Base-by-base conservation (phyloP, 192 early-diverging fungal species). In the Umbelopsis ramanniana region DNA sequence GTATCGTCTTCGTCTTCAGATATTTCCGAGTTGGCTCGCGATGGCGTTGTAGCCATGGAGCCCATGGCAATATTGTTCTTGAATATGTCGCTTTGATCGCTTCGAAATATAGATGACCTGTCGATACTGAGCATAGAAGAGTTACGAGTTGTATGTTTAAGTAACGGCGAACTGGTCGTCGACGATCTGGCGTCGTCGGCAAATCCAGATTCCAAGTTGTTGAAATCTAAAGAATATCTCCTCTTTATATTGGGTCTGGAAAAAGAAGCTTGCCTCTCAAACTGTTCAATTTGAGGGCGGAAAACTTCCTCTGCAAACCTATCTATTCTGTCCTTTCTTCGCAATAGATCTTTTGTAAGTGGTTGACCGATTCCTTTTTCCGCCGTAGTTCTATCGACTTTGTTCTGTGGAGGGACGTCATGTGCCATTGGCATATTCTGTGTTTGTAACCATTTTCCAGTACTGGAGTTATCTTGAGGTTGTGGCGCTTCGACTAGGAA, bases 261-360 rank as follows among this genome's bases (percentile, higher is more conserved):
- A 2, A 37, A n/a, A n/a, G 57, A 37, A 19, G 6, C 15, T 63
- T 33, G 0, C 19, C 33, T 63, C 1, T 63, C 11, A 12, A 4
- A 14, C 33, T 33, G 29, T 63, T 37, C 29, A 7, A 63, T 14
- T 12, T 63, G 26, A 37, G 26, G 12, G 12, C 26, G 57, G 14
- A 63, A 63, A 19, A 63, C 8, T 17, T 63, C 33, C 17, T 63
- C 57, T 17, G 33, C 57, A 35, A 63, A 22, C 33, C 37, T 26
- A 37, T 63, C 57, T 6, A 63, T 38, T 14, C 57, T 38, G 6
- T 63, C 33, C 19, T 63, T 63, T 63, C 33, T 63, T 19, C 57
- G 26, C 7, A 63, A 19, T 29, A 63, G 23, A 17, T 63, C 57
- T n/a, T 63, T 29, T 2, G 57, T 63, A 8, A 63, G 26, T 37